These are phyloP conservation scores for Heliocybe sulcata DNA, from an alignment of 1,284 basidiomycete genomes.

Conservation along the genomic window DNA sequence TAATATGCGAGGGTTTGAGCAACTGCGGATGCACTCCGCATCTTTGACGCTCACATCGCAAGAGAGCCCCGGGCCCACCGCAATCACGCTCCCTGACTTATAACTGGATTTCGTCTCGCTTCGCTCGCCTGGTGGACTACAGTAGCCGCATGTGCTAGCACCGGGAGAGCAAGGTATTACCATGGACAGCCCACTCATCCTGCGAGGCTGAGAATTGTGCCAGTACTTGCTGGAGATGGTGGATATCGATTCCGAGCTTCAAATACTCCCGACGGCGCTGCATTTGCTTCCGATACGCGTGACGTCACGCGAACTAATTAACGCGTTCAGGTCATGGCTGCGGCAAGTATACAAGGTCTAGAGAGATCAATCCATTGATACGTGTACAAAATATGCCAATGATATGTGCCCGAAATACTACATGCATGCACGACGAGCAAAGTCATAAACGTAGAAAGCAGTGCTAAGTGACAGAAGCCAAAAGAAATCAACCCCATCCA, in stretches of 20 bases:
- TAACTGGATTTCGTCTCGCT: slow-evolving; percentile 23
- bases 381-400: not conserved
- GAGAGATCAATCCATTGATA: slow-evolving; percentile 1
- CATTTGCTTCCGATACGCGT: not conserved
- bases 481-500: slow-evolving; percentile 58
- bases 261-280: not conserved
- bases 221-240: not conserved
- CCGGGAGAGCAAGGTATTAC: slow-evolving; percentile 20
- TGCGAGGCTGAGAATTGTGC: too few species aligned
- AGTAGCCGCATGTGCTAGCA: slow-evolving; percentile 34
- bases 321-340: not conserved
- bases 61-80: slow-evolving; percentile 27
- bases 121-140: slow-evolving; percentile 27
- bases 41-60: slow-evolving; percentile 36
- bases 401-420: slow-evolving; percentile 5
- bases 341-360: not conserved
- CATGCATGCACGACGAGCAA: slow-evolving; percentile 6
- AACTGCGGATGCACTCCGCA: not conserved
- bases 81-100: slow-evolving; percentile 26
- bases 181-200: slow-evolving; percentile 13
- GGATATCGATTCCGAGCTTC: not conserved
- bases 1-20: not conserved
- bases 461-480: not conserved
- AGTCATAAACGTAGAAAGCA: not conserved
- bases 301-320: slow-evolving; percentile 1